phyloP scores from a whole-genome alignment of 1,284 basidiomycete species.

The Cystobasidium pallidum region DNA sequence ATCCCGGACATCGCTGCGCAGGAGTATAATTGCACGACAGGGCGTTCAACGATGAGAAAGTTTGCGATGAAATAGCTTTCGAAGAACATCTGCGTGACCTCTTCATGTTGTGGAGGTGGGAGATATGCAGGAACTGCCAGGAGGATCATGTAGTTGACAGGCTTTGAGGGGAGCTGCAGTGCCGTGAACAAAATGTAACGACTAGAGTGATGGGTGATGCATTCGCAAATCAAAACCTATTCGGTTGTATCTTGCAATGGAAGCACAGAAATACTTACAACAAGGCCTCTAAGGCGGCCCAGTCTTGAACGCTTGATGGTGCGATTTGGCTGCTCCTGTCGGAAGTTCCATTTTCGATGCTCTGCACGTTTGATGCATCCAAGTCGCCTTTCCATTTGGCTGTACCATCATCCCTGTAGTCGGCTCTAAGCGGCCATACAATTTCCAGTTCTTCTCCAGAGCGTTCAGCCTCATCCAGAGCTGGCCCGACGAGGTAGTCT shows the following conservation, averaged over 20 bases:
- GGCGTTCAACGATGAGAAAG: conserved; percentile 79
- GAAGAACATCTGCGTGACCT: conserved; percentile 84
- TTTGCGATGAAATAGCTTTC: conserved; percentile 93
- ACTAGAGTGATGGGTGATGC: conserved; percentile 60
- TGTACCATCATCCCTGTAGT: conserved; percentile 19
- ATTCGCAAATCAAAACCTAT: not conserved
- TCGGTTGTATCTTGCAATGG: not conserved
- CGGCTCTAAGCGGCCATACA: conserved; percentile 73
- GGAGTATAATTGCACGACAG: conserved; percentile 81
- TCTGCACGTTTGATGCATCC: conserved; percentile 18
- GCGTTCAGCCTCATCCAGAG: conserved; percentile 75
- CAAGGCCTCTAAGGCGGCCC: conserved; percentile 86
- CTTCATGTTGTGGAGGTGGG: conserved; percentile 72
- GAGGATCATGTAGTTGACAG: conserved; percentile 84
- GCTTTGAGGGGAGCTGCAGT: conserved; percentile 74
- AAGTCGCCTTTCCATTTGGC: not conserved
- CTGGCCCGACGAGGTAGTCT: conserved; percentile 82
- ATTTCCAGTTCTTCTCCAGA: conserved; percentile 72
- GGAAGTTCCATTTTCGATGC: not conserved
- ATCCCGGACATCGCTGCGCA: conserved; percentile 77
- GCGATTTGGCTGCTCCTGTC: not conserved
- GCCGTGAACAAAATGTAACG: conserved; percentile 78
- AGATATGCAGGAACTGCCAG: conserved; percentile 73
- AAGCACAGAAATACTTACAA: conserved; percentile 67
- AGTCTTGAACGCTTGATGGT: conserved; percentile 67